Evolutionary conservation across 495 filamentous ascomycete genomes (phyloP).

Genomic region (Sporormia fimetaria): DNA sequence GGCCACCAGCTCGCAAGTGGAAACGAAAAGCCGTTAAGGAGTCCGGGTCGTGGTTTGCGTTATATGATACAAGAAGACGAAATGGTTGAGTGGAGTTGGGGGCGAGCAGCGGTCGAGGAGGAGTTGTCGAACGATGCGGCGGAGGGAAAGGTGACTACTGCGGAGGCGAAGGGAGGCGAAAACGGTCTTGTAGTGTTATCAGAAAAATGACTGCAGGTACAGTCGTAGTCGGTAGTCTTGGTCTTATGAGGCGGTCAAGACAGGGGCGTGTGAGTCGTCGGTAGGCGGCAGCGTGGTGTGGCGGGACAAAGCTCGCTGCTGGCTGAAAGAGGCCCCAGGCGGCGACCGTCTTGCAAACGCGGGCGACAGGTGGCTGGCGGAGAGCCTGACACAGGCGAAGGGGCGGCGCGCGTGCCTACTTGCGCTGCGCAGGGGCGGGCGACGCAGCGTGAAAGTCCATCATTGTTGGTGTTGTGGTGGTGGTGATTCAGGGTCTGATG

Average conservation of each 20-base stretch:
- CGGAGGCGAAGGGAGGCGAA: slow-evolving; percentile 11
- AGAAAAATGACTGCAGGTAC: slow-evolving; percentile 14
- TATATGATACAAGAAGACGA: too few relatives aligned
- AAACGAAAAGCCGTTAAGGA: too few relatives aligned
- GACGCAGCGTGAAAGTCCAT: too few relatives aligned
- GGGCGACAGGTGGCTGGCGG: slow-evolving; percentile 5
- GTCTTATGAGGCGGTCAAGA: too few relatives aligned
- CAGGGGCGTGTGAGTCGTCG: slow-evolving; percentile 19
- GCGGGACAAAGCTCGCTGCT: slow-evolving; percentile 18
- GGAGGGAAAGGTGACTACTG: slow-evolving; percentile 3
- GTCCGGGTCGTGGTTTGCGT: too few relatives aligned
- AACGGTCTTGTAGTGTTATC: slow-evolving; percentile 12
- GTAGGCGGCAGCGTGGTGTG: slow-evolving; percentile 18
- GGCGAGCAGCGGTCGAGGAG: too few relatives aligned
- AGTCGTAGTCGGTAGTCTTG: too few relatives aligned
- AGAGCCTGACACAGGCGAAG: slow-evolving; percentile 1
- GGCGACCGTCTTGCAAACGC: slow-evolving; percentile 11
- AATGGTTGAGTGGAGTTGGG: too few relatives aligned
- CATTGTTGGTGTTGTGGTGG: not conserved
- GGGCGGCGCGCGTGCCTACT: too few relatives aligned
- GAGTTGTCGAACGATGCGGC: slow-evolving; percentile 15
- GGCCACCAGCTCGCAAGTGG: slow-evolving; percentile 17
- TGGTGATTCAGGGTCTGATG: not conserved
- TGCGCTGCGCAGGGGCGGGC: too few relatives aligned
- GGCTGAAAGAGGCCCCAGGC: slow-evolving; percentile 12